A percentile compares a stretch with the other conserved stretches of the same genome.
phyloP scores from a whole-genome alignment of 2,329 filamentous ascomycete genomes.

The Neonectria sp. region DNA sequence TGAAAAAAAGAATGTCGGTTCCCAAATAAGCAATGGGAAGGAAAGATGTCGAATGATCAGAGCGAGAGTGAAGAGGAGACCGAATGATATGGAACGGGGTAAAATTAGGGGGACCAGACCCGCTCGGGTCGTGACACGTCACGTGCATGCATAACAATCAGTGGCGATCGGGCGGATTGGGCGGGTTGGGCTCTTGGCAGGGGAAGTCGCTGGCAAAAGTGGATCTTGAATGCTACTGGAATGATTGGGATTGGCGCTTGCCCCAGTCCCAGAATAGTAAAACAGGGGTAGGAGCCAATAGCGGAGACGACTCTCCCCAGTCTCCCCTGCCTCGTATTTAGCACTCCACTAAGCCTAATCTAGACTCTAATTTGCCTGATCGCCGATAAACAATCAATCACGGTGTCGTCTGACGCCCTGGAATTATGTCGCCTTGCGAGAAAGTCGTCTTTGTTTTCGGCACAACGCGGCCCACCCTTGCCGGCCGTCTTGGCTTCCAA shows the following conservation, averaged over 20 bases:
- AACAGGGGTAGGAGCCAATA: constrained; percentile 32
- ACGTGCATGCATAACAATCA: constrained; percentile 35
- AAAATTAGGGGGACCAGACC: constrained; percentile 41
- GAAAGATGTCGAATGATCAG: background rate
- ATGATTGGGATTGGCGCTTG: constrained; percentile 37
- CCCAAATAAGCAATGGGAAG: constrained; percentile 37
- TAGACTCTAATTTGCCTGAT: constrained; percentile 42
- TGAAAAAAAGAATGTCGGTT: constrained; percentile 41
- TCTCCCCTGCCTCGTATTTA: constrained; percentile 43
- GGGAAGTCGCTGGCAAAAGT: constrained; percentile 42
- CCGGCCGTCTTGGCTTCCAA: constrained; percentile 1
- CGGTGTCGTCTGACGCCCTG: background rate
- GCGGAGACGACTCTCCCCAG: constrained; percentile 30
- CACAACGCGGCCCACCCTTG: constrained; percentile 10
- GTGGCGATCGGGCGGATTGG: constrained; percentile 32
- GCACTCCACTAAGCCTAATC: constrained; percentile 26
- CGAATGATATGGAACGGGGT: constrained; percentile 39
- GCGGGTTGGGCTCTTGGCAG: constrained; percentile 40
- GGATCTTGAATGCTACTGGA: constrained; percentile 27
- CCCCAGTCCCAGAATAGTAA: constrained; percentile 42
- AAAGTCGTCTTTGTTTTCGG: background rate
- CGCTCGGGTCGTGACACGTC: constrained; percentile 31
- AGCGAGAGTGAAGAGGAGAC: constrained; percentile 18
- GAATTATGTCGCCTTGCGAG: constrained; percentile 20
- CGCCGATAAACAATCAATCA: constrained; percentile 35